Evolutionary conservation across 1,284 basidiomycete genomes (phyloP).

Genomic region (Sanghuangporus sanghuang): DNA sequence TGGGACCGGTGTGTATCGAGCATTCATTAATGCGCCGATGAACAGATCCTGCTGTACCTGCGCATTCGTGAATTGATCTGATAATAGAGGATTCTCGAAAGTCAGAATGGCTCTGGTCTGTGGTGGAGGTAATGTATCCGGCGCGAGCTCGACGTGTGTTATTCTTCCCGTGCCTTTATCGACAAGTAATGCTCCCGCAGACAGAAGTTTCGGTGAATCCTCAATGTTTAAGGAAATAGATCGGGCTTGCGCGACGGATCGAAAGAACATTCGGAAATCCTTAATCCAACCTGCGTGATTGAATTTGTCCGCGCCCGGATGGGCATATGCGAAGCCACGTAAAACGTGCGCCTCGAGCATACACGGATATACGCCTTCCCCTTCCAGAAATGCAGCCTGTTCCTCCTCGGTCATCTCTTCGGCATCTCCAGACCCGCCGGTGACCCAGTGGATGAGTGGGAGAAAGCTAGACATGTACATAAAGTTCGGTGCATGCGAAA

Average conservation of each 20-base stretch:
- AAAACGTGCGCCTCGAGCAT: conserved; percentile 14
- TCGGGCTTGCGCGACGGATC: conserved; percentile 13
- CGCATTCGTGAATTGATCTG: conserved; percentile 3
- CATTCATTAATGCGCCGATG: conserved; percentile 13
- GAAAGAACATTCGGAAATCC: conserved; percentile 17
- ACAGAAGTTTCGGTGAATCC: conserved; percentile 10
- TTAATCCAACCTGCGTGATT: conserved; percentile 16
- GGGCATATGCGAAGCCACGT: conserved; percentile 15
- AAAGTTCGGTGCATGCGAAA: conserved; percentile 16
- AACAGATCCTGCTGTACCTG: conserved; percentile 17
- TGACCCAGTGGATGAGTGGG: conserved; percentile 16
- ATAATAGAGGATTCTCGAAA: conserved; percentile 8
- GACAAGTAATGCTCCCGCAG: conserved; percentile 11
- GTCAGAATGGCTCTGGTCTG: background rate
- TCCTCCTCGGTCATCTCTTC: conserved; percentile 11
- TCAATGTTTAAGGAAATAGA: conserved; percentile 10
- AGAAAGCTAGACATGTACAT: conserved; percentile 17
- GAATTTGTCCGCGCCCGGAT: conserved; percentile 10
- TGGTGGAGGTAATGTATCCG: background rate
- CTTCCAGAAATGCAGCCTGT: conserved; percentile 10
- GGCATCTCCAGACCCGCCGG: conserved; percentile 8
- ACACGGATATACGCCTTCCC: conserved; percentile 7
- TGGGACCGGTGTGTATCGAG: conserved; percentile 12
- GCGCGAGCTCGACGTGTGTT: conserved; percentile 12
- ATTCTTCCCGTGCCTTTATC: conserved; percentile 12